Conservation (phyloP, 768 basidiomycete species). For the Mycena chlorophos region DNA sequence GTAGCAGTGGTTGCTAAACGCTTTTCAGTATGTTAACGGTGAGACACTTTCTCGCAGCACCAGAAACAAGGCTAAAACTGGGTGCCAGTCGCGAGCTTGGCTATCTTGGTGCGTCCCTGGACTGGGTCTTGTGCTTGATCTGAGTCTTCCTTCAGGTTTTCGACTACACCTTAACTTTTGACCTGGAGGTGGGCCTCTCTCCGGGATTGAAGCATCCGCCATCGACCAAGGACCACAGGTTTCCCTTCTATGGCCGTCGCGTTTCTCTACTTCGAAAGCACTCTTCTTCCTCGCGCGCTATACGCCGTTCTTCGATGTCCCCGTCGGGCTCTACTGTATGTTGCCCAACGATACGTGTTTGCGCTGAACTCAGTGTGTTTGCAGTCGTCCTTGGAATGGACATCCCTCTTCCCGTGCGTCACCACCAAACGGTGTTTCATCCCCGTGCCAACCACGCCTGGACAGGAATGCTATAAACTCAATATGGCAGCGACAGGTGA, state of each 20-base stretch:
- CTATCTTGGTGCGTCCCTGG: neutral
- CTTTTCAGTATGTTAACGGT: neutral
- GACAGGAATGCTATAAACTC: neutral
- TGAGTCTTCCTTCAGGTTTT: neutral
- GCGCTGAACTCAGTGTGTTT: neutral
- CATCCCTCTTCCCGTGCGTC: neutral
- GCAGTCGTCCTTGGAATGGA: neutral
- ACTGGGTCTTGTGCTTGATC: neutral
- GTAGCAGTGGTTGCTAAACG: neutral
- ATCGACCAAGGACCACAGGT: neutral
- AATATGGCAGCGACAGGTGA: neutral
- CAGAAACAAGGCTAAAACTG: neutral
- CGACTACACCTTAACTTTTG: constrained; percentile 6
- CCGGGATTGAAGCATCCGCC: neutral
- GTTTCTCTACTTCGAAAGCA: neutral
- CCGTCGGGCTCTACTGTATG: constrained; percentile 5
- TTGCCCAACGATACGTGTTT: neutral
- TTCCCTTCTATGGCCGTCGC: constrained; percentile 2
- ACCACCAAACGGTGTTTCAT: neutral
- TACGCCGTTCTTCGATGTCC: constrained; percentile 9
- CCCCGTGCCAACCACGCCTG: neutral
- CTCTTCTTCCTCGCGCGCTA: constrained; percentile 2
- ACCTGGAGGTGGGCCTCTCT: neutral
- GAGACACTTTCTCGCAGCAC: neutral
- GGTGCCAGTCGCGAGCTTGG: neutral